Percentiles rank a stretch among this genome's conserved stretches.
Conservation (phyloP, 2,329 filamentous ascomycete genomes). For the Trichocomaceae sp. region DNA sequence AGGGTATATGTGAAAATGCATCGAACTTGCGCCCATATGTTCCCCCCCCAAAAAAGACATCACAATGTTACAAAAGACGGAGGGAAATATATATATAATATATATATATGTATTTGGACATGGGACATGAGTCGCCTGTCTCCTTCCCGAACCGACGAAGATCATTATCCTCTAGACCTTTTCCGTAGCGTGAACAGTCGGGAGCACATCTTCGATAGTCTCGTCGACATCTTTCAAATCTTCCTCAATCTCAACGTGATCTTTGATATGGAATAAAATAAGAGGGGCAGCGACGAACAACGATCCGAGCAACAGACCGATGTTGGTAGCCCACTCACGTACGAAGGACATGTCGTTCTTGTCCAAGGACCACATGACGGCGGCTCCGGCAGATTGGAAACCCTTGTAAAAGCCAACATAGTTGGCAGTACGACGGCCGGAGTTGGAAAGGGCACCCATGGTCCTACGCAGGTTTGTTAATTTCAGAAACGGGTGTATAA, state of each 20-base stretch:
- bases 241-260: conserved; percentile 66
- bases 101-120: too few species aligned
- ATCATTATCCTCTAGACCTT: background rate
- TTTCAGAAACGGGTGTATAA: background rate
- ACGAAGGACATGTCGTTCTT: conserved; percentile 50
- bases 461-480: conserved; percentile 42
- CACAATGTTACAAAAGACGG: background rate
- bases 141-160: background rate
- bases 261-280: conserved; percentile 67
- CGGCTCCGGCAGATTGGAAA: conserved; percentile 70
- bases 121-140: background rate
- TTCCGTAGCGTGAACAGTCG: conserved; percentile 12
- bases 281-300: conserved; percentile 69
- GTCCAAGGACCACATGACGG: conserved; percentile 47
- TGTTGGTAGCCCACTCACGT: conserved; percentile 61
- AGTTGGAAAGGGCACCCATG: conserved; percentile 84
- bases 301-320: conserved; percentile 55
- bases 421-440: conserved; percentile 76
- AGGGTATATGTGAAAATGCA: background rate
- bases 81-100: background rate
- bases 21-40: background rate
- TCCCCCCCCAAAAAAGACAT: background rate
- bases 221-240: conserved; percentile 78
- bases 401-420: conserved; percentile 77
- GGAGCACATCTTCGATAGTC: conserved; percentile 62